Evolutionary conservation across 768 basidiomycete genomes (phyloP), one percentile per base, ranked within the genome.

Genomic region (Lactarius hatsudake): DNA sequence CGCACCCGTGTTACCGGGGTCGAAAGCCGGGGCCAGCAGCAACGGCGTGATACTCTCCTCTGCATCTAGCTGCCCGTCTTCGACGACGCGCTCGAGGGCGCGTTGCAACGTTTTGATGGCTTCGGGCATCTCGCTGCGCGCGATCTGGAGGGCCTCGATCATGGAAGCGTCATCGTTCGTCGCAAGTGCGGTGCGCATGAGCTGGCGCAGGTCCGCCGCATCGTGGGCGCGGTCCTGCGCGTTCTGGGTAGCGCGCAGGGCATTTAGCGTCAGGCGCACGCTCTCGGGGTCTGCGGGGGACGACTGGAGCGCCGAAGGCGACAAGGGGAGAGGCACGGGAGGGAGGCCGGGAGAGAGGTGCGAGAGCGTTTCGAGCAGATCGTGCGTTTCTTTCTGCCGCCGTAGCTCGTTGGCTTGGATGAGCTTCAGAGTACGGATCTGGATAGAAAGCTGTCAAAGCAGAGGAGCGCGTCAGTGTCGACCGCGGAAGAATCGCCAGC

Each of bases 51-150:
- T 20, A 59, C 70, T 64, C 30, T 67, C 70, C 40, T 68, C 71
- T 38, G 68, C 68, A 8, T 74, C 72, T 17, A 72, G 61, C 67
- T 66, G 70, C 61, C 76, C 78, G 42, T 67, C 72, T 64, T 78
- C 80, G 53, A 79, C 76, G 62, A 81, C 79, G 23, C 73, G 70
- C 77, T 87, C 86, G 59, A 90, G 77, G 18, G 85, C 86, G 28
- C 91, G 78, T 76, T 91, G 90, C 20, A 93, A 79, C 5, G 91
- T 87, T 78, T 90, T 91, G 74, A 92, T 86, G 15, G 90, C 90
- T 75, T 93, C 91, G 1, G 88, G 87, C 83, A 91, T 87, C 74
- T 91, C 88, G 55, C 85, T 83, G 56, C 85, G 78, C 40, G 81
- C 81, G 54, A 88, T 83, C 69, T 89, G 84, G 48, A 91, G 78